A percentile compares a stretch with the other conserved stretches of the same genome.
Conservation (phyloP, 2,329 filamentous ascomycete genomes). For the Aspergillus brunneoviolaceus region DNA sequence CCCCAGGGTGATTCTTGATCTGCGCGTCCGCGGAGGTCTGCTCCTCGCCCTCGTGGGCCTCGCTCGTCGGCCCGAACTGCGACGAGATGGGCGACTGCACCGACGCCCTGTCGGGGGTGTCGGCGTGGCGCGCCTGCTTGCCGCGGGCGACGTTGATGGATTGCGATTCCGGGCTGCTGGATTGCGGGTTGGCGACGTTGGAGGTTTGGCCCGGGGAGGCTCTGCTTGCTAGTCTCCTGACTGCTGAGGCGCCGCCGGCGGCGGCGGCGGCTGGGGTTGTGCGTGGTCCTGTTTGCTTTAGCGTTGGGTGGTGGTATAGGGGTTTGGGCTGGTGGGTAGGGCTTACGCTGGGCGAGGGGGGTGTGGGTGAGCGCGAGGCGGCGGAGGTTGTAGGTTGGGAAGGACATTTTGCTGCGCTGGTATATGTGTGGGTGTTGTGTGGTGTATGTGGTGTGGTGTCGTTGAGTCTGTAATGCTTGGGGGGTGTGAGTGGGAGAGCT, state of each 20-base stretch:
- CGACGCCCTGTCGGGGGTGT: conserved; percentile 1
- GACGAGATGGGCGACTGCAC: conserved; percentile 6
- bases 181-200: conserved; percentile 6
- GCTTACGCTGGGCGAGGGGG: neutral
- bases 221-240: neutral
- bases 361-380: neutral
- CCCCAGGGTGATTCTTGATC: conserved; percentile 10
- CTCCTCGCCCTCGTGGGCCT: conserved; percentile 12
- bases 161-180: conserved; percentile 1
- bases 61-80: conserved; percentile 5
- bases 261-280: neutral
- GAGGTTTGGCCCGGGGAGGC: neutral
- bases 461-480: neutral
- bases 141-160: conserved; percentile 9
- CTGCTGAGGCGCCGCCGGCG: neutral
- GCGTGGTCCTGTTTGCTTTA: neutral
- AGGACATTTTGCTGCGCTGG: neutral
- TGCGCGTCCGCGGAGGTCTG: conserved; percentile 6
- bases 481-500: neutral
- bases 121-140: conserved; percentile 1
- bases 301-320: neutral
- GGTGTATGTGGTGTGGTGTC: too few relatives aligned
- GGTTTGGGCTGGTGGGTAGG: neutral
- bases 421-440: too few relatives aligned
- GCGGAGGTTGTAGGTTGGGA: neutral